Evolutionary conservation across 2,329 filamentous ascomycete genomes (phyloP), one percentile per base, ranked within the genome.

Genomic region (Phialocephala sp.): DNA sequence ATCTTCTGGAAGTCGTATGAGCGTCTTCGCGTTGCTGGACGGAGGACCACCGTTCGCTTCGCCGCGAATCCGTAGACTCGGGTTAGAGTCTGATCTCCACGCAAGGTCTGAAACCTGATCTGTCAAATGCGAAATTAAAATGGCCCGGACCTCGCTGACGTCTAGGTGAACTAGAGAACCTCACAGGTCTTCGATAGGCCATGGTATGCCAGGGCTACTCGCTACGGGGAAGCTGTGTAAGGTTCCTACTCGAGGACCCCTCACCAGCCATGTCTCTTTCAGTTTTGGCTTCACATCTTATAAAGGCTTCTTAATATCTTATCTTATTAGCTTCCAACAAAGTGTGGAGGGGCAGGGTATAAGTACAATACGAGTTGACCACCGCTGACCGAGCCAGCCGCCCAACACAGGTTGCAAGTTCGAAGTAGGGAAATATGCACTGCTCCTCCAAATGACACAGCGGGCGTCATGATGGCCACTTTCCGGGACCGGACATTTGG

Each of bases 1-100:
- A 18, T 18, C 22, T 54, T 54, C 50, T 54, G 50, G 50, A 54
- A 54, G 50, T 27, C 12, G 50, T 50, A 22, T 4, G n/a, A 27
- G 45, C 11, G 2, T 22, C n/a, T 11, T 50, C 22, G 45, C 22
- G 45, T 20, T 32, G 27, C 27, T 32, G 27, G 27, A 32, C 3
- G 27, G 27, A 50, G 11, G 24, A 50, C 45, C 20, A 50, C 8
- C 8, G 6, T 54, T 54, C 50, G 50, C 24, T 54, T 15, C 24
- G 14, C 14, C 15, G 32, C 50, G 50, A 32, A 54, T 54, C 24
- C 50, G 24, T 14, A 27, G 27, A 6, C 11, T 14, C 15, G 24
- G 12, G 24, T 18, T 24, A 24, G 50, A 32, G 50, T 54, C 50
- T 35, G 50, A 54, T 54, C 50, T 35, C 50, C 50, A 43, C 5